These are phyloP conservation scores for Nidula niveotomentosa DNA, from an alignment of 1,284 basidiomycete species.

Conservation along the genomic window DNA sequence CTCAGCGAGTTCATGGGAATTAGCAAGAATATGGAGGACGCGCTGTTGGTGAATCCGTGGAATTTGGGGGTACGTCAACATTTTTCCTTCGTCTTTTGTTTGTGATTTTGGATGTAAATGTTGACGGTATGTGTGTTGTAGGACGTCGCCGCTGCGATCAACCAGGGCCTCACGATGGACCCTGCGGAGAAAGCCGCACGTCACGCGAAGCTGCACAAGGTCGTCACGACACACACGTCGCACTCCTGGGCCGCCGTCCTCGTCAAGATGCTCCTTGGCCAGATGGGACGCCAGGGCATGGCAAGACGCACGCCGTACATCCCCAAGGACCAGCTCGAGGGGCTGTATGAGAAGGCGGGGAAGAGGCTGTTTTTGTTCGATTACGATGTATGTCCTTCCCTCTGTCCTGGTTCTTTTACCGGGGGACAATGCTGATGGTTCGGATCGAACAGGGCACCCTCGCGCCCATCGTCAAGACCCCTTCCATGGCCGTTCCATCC, in stretches of 20 bases:
- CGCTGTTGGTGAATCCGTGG: constrained; percentile 88
- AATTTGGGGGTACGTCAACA: constrained; percentile 68
- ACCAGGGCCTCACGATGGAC: constrained; percentile 85
- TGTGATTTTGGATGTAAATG: background rate
- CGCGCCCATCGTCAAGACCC: constrained; percentile 95
- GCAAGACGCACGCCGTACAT: constrained; percentile 89
- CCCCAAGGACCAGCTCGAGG: constrained; percentile 61
- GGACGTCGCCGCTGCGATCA: constrained; percentile 94
- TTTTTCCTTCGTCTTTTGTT: constrained; percentile 1
- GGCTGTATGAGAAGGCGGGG: constrained; percentile 69
- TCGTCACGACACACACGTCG: constrained; percentile 92
- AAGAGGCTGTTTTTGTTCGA: constrained; percentile 95
- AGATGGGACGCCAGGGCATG: constrained; percentile 80
- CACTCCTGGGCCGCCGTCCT: constrained; percentile 96
- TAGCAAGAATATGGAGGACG: constrained; percentile 82
- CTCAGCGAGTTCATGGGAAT: constrained; percentile 99
- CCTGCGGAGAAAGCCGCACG: constrained; percentile 74
- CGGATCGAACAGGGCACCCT: constrained; percentile 74
- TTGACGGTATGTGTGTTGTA: constrained; percentile 23
- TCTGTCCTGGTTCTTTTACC: background rate
- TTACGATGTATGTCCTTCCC: constrained; percentile 74
- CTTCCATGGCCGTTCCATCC: constrained; percentile 86
- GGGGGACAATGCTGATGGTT: background rate
- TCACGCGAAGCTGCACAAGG: constrained; percentile 80
- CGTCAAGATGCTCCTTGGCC: constrained; percentile 85